Base-by-base conservation (phyloP, 768 basidiomycete genomes). In the Leccinum truebloodii region DNA sequence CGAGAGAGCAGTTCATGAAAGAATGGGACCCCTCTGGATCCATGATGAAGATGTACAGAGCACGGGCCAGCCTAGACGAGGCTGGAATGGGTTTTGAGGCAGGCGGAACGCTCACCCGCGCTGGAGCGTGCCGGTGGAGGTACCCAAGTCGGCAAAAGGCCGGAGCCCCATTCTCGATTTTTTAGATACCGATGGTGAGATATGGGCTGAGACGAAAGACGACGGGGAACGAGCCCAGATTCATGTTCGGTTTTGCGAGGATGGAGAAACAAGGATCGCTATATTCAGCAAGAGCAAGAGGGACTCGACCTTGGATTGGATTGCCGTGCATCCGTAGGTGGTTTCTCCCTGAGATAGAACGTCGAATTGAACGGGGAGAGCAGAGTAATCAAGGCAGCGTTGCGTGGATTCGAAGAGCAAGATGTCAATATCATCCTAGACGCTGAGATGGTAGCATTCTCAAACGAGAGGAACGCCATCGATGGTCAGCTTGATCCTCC, bases 141-240 rank as follows among this genome's bases (percentile, higher is more conserved):
- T 95, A 6, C 94, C 95, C 0, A 95, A 93, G 74, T 91, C 91
- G 24, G 76, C 80, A 34, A 95, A 95, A 68, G 93, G 88, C 3
- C 79, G 82, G 54, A 79, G 84, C 4, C 83, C 86, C 49, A 64
- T 75, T 18, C 72, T 91, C 51, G 76, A 79, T 12, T 73, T 70
- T 28, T 60, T 75, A 14, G 64, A 71, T 18, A 62, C 59, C 8
- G 59, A 65, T 13, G 59, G 61, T 26, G 55, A 57, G 49, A 78
- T 94, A 9, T 95, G 90, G 85, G 91, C 89, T 2, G 95, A 98
- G 75, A 94, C 87, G 0, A 98, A 98, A 73, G 95, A 95, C 71
- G 95, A 96, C 59, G 95, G 95, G 10, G 94, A 96, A 73, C 82
- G 95, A n/a, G 88, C 94, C 57, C 95, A 98, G 66, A 93, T 95